Percentiles rank a stretch among this genome's conserved stretches.
These are phyloP conservation scores for Monascus purpureus DNA, from an alignment of 495 filamentous ascomycete species.

Conservation along the genomic window DNA sequence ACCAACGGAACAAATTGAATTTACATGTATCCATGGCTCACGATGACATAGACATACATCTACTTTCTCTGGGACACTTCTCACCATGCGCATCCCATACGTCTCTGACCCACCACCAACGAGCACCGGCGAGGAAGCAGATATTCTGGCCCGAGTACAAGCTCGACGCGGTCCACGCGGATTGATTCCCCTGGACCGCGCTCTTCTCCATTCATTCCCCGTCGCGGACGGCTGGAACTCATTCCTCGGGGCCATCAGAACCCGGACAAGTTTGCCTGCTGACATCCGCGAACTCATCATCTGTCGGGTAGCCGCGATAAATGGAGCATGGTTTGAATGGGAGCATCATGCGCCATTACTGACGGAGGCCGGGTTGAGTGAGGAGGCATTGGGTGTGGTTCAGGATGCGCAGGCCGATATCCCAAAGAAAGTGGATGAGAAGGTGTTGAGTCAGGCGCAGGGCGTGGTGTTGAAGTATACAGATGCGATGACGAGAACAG, in stretches of 20 bases:
- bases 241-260: slow-evolving; percentile 63
- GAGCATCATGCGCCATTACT: slow-evolving; percentile 57
- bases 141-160: slow-evolving; percentile 45
- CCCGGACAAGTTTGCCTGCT: slow-evolving; percentile 42
- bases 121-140: slow-evolving; percentile 26
- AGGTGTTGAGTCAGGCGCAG: slow-evolving; percentile 40
- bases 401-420: slow-evolving; percentile 16
- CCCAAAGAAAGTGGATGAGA: slow-evolving; percentile 3
- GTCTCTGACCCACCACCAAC: slow-evolving; percentile 41
- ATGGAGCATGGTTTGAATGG: slow-evolving; percentile 70
- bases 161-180: slow-evolving; percentile 49
- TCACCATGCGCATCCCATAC: slow-evolving; percentile 62
- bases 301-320: slow-evolving; percentile 58
- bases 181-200: slow-evolving; percentile 55
- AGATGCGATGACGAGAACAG: slow-evolving; percentile 60
- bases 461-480: slow-evolving; percentile 54
- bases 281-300: slow-evolving; percentile 59
- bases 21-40: too few relatives aligned
- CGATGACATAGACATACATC: too few relatives aligned
- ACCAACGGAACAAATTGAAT: too few relatives aligned
- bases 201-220: slow-evolving; percentile 58
- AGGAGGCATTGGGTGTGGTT: slow-evolving; percentile 32
- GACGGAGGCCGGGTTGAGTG: slow-evolving; percentile 28
- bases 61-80: too few relatives aligned
- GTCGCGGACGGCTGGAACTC: slow-evolving; percentile 71